A percentile compares a stretch with the other conserved stretches of the same genome.
phyloP scores from a whole-genome alignment of 305 asterid genomes.

The Solanum chacoense region DNA sequence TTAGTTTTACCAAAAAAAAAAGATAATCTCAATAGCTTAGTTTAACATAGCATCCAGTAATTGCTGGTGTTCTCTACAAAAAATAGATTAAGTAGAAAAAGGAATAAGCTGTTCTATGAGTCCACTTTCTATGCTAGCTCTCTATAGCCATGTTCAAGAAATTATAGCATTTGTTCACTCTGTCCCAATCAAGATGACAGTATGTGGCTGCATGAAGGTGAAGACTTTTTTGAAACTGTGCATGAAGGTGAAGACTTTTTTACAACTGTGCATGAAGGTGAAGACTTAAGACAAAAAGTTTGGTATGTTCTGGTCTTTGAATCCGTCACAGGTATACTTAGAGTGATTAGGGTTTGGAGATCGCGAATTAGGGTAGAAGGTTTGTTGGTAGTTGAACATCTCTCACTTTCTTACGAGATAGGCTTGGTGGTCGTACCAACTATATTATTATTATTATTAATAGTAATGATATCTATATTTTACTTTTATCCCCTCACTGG shows the following conservation, averaged over 20 bases:
- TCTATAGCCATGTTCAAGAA: neutral
- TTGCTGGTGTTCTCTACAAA: neutral
- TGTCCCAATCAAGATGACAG: neutral
- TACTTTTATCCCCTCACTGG: neutral
- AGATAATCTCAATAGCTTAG: conserved; percentile 59
- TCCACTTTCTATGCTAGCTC: neutral
- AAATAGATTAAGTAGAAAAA: neutral
- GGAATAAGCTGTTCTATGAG: neutral
- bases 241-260: neutral
- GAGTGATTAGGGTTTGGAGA: neutral
- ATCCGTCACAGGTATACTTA: neutral
- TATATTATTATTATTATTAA: neutral
- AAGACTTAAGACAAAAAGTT: conserved; percentile 2
- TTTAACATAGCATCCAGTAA: conserved; percentile 2
- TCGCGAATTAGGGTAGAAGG: neutral
- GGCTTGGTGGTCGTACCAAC: neutral
- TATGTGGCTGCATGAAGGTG: neutral
- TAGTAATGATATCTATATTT: neutral
- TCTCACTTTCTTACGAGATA: neutral
- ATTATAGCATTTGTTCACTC: neutral
- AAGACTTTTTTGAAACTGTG: neutral
- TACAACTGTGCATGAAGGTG: neutral
- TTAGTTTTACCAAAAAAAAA: conserved; percentile 10
- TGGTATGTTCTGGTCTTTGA: neutral
- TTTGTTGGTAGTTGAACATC: neutral